Conservation (phyloP, 1,284 basidiomycete species). For the Volvariella volvacea region DNA sequence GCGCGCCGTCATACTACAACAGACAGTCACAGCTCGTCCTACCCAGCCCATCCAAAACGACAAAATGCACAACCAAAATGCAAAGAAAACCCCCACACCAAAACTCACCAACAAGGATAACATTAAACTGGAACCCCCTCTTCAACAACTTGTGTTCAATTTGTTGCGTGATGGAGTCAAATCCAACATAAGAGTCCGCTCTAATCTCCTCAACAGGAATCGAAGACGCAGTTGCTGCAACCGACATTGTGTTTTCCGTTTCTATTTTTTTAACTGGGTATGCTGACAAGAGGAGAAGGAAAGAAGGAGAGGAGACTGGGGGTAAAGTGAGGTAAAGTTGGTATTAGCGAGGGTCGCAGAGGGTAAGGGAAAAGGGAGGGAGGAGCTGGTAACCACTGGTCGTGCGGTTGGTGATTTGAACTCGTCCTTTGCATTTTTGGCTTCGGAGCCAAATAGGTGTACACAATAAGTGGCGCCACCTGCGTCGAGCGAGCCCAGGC, state of each 20-base stretch:
- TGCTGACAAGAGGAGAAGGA: background rate
- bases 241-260: conserved; percentile 1
- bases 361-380: background rate
- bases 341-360: background rate
- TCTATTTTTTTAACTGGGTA: conserved; percentile 1
- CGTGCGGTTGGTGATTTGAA: too few relatives aligned
- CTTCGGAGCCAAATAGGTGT: too few relatives aligned
- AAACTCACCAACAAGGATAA: conserved; percentile 85
- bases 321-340: background rate
- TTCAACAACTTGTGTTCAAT: conserved; percentile 99
- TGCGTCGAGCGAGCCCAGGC: too few relatives aligned
- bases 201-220: conserved; percentile 73
- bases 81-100: conserved; percentile 19
- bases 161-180: conserved; percentile 94
- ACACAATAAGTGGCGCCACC: too few relatives aligned
- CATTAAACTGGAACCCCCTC: conserved; percentile 98
- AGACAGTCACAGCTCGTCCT: background rate
- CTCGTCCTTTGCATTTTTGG: too few relatives aligned
- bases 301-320: background rate
- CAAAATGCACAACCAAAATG: conserved; percentile 4
- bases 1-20: too few relatives aligned
- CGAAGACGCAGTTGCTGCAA: conserved; percentile 18
- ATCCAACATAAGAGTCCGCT: conserved; percentile 86
- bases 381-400: too few relatives aligned
- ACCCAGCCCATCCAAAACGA: background rate